Evolutionary conservation across 1,284 basidiomycete genomes (phyloP), one percentile per base, ranked within the genome.

Genomic region (Irpex rosettiformis): DNA sequence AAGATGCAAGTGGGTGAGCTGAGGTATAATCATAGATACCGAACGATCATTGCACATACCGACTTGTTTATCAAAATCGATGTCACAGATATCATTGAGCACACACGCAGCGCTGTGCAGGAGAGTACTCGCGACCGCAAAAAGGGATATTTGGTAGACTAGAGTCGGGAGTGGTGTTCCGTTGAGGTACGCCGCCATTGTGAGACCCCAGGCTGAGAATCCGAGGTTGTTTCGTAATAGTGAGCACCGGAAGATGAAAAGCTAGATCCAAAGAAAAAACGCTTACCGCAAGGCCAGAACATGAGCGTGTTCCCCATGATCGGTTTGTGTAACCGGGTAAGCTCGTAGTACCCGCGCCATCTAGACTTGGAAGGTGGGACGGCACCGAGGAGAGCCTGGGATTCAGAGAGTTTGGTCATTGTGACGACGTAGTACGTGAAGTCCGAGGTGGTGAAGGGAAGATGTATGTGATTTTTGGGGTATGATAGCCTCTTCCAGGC

Each of bases 1-100:
- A 43, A 11, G 11, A n/a, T 29, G 21, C 11, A 29, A 11, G 10
- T 33, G n/a, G n/a, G n/a, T n/a, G n/a, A n/a, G n/a, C n/a, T 43
- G 22, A 22, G 22, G 42, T 10, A 40, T 16, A 45, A 57, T n/a
- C 3, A 28, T 25, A 10, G 6, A 22, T 30, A 29, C 16, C 10
- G 11, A 16, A 21, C 16, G 11, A 33, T 6, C n/a, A n/a, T n/a
- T 24, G 42, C 27, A 58, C 68, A 55, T 55, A 67, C 69, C 68
- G 55, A 78, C 75, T 72, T 72, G 65, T 10, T 67, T 66, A 61
- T 77, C 76, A 58, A 77, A 71, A 24, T 77, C 70, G 11, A 69
- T 62, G 58, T 77, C 76, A 48, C 73, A 68, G 24, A 77, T 77
- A 58, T 79, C 78, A 57, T 79, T 72, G 40, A 67, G 59, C 29